These are phyloP conservation scores for Colletotrichum coccodes DNA, from an alignment of 2,329 filamentous ascomycete species.

Conservation along the genomic window DNA sequence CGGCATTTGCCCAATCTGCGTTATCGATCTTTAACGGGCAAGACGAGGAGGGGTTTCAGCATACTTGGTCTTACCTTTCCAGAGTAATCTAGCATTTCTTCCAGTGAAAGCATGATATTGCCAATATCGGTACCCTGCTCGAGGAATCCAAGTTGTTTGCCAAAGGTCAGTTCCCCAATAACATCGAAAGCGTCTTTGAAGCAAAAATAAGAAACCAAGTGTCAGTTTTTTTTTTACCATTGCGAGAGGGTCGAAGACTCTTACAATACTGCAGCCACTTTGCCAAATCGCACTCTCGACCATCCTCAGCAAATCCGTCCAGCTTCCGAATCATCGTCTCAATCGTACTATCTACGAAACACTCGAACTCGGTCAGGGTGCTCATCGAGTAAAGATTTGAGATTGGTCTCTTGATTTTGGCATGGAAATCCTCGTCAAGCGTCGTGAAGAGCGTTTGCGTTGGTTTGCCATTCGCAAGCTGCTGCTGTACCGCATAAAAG, in stretches of 20 bases:
- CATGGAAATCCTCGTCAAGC: conserved; percentile 51
- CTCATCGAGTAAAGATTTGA: conserved; percentile 52
- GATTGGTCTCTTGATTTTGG: conserved; percentile 49
- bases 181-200: conserved; percentile 48
- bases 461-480: conserved; percentile 39
- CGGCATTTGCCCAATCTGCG: conserved; percentile 37
- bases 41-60: no score
- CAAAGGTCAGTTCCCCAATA: conserved; percentile 47
- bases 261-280: conserved; percentile 48
- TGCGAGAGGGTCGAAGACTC: no score
- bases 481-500: conserved; percentile 43
- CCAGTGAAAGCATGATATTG: conserved; percentile 39
- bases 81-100: conserved; percentile 28
- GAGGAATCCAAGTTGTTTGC: conserved; percentile 47
- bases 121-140: conserved; percentile 46
- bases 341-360: conserved; percentile 45
- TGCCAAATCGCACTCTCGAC: conserved; percentile 37
- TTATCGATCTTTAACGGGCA: no score
- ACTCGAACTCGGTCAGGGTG: conserved; percentile 50
- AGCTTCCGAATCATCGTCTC: conserved; percentile 32
- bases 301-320: background rate
- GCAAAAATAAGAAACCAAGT: no score
- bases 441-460: conserved; percentile 47
- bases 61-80: background rate
- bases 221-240: no score